Evolutionary conservation across 2,329 filamentous ascomycete genomes (phyloP).

Genomic region (Stagonosporopsis tanaceti): DNA sequence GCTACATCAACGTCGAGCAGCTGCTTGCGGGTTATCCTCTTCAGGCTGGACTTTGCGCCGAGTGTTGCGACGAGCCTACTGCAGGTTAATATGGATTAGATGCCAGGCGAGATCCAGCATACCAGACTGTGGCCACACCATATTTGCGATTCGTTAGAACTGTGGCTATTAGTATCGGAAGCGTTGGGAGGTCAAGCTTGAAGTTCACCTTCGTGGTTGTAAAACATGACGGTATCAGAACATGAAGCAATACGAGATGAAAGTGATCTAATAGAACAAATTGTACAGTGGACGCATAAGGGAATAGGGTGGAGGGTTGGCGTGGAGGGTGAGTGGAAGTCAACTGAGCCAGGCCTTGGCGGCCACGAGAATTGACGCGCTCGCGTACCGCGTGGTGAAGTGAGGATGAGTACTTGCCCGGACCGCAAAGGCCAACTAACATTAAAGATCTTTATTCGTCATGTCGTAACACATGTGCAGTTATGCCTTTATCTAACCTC

Average conservation of each 20-base stretch:
- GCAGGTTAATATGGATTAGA: constrained; percentile 29
- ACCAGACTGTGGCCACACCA: constrained; percentile 96
- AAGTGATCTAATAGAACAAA: constrained; percentile 11
- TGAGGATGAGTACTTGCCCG: constrained; percentile 13
- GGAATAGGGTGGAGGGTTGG: background rate
- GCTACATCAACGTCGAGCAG: constrained; percentile 88
- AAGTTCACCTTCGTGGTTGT: constrained; percentile 86
- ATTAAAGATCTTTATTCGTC: constrained; percentile 25
- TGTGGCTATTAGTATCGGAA: constrained; percentile 42
- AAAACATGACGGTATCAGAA: constrained; percentile 74
- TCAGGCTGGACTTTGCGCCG: constrained; percentile 73
- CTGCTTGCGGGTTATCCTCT: constrained; percentile 81
- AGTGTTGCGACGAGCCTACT: constrained; percentile 89
- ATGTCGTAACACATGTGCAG: constrained; percentile 28
- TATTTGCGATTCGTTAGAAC: constrained; percentile 86
- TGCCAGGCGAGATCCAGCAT: constrained; percentile 39
- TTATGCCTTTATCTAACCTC: constrained; percentile 31
- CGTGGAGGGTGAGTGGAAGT: background rate
- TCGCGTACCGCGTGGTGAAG: constrained; percentile 29
- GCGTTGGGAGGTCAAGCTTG: background rate
- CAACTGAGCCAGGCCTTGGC: constrained; percentile 10
- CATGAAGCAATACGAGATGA: constrained; percentile 8
- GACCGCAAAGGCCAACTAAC: background rate
- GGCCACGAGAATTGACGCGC: constrained; percentile 20
- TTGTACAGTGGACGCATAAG: constrained; percentile 1